Evolutionary conservation across 306 rosid species (phyloP).

Genomic region (Geum urbanum): DNA sequence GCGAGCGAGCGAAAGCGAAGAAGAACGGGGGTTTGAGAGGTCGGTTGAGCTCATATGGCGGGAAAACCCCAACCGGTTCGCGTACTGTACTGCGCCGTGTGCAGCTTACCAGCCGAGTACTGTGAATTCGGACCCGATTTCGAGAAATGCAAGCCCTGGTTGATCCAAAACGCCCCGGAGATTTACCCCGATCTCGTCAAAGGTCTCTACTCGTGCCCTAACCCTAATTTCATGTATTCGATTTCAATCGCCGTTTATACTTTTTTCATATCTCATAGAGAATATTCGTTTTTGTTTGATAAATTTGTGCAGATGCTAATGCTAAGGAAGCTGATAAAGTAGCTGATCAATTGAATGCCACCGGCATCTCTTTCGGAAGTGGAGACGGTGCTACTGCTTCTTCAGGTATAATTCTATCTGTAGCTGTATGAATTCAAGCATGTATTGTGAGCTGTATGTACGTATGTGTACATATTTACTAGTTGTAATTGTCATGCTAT

Average conservation of each 20-base stretch:
- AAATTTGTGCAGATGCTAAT: conserved; percentile 45
- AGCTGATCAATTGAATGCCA: conserved; percentile 60
- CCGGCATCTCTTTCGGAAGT: conserved; percentile 53
- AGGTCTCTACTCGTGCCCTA: conserved; percentile 33
- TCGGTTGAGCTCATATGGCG: conserved; percentile 51
- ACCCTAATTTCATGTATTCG: neutral
- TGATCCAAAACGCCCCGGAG: conserved; percentile 81
- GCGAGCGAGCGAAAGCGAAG: neutral
- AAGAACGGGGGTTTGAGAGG: neutral
- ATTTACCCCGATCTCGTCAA: conserved; percentile 76
- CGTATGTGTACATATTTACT: neutral
- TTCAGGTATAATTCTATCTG: conserved; percentile 47
- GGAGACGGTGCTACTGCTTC: conserved; percentile 81
- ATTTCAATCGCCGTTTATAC: neutral
- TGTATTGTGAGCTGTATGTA: neutral
- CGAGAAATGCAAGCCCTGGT: conserved; percentile 98
- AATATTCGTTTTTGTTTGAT: neutral
- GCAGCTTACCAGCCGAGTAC: conserved; percentile 81
- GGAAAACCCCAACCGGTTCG: conserved; percentile 88
- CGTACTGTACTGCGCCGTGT: conserved; percentile 62
- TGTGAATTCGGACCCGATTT: conserved; percentile 98
- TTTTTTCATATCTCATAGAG: neutral
- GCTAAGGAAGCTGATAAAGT: conserved; percentile 64
- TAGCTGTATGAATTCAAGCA: neutral
- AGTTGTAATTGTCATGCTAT: neutral